These are phyloP conservation scores for Truncatella angustata DNA, from an alignment of 2,329 filamentous ascomycete species.

Conservation along the genomic window DNA sequence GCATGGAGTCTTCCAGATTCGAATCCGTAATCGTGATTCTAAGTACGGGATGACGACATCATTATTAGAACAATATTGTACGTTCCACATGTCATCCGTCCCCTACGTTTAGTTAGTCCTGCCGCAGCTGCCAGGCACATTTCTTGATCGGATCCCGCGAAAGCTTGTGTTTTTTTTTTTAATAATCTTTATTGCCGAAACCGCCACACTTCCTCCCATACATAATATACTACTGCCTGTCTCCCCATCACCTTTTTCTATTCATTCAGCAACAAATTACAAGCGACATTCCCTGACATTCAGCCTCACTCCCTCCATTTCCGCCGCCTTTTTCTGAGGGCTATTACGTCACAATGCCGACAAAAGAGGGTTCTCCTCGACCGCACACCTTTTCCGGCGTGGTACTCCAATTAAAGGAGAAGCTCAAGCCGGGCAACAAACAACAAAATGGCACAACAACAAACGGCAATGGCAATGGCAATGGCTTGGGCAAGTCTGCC, in stretches of 20 bases:
- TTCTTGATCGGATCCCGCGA: neutral
- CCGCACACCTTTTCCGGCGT: constrained; percentile 5
- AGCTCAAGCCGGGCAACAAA: neutral
- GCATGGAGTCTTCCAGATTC: neutral
- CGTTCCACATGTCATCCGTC: neutral
- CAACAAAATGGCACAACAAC: neutral
- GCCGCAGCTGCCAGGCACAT: neutral
- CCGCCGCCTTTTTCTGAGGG: neutral
- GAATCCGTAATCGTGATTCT: neutral
- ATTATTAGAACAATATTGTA: neutral
- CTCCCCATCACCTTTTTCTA: too few species aligned
- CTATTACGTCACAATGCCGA: neutral
- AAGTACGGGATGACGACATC: constrained; percentile 1
- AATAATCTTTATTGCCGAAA: neutral
- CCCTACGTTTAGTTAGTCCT: too few species aligned
- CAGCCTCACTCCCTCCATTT: neutral
- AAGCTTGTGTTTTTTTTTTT: neutral
- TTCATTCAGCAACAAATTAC: too few species aligned
- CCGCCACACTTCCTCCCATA: neutral
- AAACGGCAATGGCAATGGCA: too few species aligned
- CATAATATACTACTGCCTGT: too few species aligned
- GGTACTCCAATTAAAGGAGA: neutral
- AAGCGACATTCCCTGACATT: too few species aligned
- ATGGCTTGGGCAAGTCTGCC: constrained; percentile 21
- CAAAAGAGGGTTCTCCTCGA: neutral